Conservation (phyloP, 495 filamentous ascomycete species). For the Xylaria bambusicola region DNA sequence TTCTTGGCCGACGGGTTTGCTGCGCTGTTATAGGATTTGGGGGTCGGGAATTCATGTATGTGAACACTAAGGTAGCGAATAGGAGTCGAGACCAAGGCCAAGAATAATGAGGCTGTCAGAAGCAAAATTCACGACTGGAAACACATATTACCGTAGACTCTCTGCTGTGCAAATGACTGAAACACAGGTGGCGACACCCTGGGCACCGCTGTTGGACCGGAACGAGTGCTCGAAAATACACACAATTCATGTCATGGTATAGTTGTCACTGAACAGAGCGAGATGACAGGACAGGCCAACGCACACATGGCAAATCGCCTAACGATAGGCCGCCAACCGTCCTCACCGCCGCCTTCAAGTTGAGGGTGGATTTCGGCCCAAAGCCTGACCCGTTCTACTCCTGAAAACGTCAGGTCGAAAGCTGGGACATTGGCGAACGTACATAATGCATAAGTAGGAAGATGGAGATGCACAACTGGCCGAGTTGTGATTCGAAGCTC, state of each 20-base stretch:
- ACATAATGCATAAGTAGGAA: conserved; percentile 11
- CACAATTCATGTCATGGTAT: neutral
- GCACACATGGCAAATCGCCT: conserved; percentile 1
- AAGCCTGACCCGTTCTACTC: neutral
- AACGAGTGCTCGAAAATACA: neutral
- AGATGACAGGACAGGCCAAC: neutral
- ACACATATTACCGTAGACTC: neutral
- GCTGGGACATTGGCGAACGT: neutral
- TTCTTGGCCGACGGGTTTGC: neutral
- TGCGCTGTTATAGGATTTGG: neutral
- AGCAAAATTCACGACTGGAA: neutral
- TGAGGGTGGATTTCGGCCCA: conserved; percentile 19
- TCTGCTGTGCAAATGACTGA: neutral
- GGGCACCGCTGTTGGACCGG: neutral
- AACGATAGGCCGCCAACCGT: conserved; percentile 13
- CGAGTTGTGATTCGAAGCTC: conserved; percentile 10
- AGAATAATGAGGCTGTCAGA: neutral
- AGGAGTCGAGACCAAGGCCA: neutral
- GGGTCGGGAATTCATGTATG: neutral
- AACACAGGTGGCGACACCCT: conserved; percentile 6
- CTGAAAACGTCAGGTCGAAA: conserved; percentile 6
- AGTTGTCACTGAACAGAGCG: neutral
- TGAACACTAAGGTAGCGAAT: neutral
- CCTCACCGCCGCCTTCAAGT: neutral
- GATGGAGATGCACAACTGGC: conserved; percentile 7